Percentiles rank a stretch among this genome's conserved stretches.
phyloP scores from a whole-genome alignment of 1,284 basidiomycete species.

The Apiotrichum porosum region DNA sequence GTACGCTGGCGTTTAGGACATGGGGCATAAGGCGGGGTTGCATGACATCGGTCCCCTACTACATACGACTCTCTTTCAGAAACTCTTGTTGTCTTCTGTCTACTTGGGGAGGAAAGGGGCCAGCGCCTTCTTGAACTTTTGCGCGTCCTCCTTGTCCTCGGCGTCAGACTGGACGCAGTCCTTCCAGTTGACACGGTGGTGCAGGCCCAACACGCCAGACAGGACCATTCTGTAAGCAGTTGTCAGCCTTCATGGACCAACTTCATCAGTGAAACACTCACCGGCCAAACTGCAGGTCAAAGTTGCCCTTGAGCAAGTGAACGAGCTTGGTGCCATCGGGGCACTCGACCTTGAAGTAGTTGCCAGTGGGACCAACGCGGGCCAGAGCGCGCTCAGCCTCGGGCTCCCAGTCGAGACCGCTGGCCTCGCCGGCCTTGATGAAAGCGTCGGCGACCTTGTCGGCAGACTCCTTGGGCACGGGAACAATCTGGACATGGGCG shows the following conservation, averaged over 20 bases:
- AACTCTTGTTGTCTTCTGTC: no score
- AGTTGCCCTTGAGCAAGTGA: conserved; percentile 75
- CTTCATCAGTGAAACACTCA: conserved; percentile 49
- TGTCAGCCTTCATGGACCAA: no score
- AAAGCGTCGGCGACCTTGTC: conserved; percentile 67
- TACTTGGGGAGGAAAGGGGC: conserved; percentile 55
- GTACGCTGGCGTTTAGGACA: no score
- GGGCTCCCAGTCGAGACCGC: conserved; percentile 61
- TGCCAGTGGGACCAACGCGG: conserved; percentile 52
- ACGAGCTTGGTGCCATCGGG: conserved; percentile 81
- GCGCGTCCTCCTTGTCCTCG: conserved; percentile 73
- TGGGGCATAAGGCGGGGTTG: no score
- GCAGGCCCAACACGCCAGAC: conserved; percentile 64
- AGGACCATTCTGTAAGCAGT: conserved; percentile 62
- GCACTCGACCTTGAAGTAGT: conserved; percentile 84
- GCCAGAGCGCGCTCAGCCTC: conserved; percentile 63
- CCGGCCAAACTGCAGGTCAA: conserved; percentile 90
- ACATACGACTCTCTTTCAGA: no score
- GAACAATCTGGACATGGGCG: conserved; percentile 83
- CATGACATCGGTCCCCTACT: no score
- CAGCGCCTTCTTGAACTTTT: conserved; percentile 76
- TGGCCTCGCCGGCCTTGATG: conserved; percentile 58
- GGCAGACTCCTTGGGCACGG: conserved; percentile 63
- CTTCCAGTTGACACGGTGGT: conserved; percentile 84
- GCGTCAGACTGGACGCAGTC: conserved; percentile 70